Base-by-base conservation (phyloP, 2,329 filamentous ascomycete species). In the Microdochium bolleyi region DNA sequence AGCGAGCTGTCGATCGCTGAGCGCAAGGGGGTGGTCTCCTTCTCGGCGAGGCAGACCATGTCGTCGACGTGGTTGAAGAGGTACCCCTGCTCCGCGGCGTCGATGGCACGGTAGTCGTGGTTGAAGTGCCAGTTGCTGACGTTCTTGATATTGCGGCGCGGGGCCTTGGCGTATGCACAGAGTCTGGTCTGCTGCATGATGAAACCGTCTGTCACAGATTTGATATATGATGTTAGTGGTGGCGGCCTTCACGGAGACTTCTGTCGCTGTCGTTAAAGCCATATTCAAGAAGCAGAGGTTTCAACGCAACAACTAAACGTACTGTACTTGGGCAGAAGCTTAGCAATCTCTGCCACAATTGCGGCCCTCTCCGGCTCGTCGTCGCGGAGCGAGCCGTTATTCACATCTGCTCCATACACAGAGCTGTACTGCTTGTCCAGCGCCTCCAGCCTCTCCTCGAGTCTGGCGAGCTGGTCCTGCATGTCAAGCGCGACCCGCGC, bases 391-490 rank as follows among this genome's bases (percentile, higher is more conserved):
- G 58, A 60, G 1, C 64, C 64, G 24, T 67, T 69, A 21, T 65
- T 53, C 1, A 59, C 24, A 30, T 61, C 60, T 24, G 24, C 19
- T 3, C 48, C 48, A 30, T 25, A 16, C 1, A 32, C 51, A 0
- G 57, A 53, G 22, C 60, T 65, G 48, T 57, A 58, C 14, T 2
- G 1, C 3, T 46, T 21, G 50, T 70, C 68, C 1, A 70, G 37
- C 7, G 55, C 53, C 2, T 53, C 22, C 0, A 70, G 58, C 14
- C 65, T 24, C 16, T 63, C 53, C 53, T 71, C 68, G 0, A 71
- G 53, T 1, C 49, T 55, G 0, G 59, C 57, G 2, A 71, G 58
- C 49, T 67, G 58, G 49, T 72, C 68, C 56, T 73, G 68, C 14
- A 70, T 55, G 3, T 57, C 58, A 9, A 71, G 57, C 1, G 64